Evolutionary conservation across 345 rosid genomes (phyloP).

Genomic region (Bruguiera parviflora): DNA sequence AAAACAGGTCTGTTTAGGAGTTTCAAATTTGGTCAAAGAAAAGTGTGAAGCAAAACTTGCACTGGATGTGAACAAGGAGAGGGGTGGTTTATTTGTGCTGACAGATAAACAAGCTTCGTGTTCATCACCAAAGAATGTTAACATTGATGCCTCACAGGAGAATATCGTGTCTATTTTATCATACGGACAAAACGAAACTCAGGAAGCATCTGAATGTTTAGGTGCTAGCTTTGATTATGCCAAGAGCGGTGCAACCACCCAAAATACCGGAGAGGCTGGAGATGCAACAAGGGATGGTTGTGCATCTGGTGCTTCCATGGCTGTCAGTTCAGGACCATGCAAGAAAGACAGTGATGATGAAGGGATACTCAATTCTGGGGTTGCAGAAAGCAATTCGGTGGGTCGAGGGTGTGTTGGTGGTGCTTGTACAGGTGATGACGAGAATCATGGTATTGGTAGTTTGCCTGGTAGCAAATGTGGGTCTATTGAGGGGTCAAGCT

Average conservation of each 20-base stretch:
- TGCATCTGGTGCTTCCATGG: slow-evolving; percentile 28
- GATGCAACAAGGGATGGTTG: slow-evolving; percentile 33
- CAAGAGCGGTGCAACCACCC: slow-evolving; percentile 23
- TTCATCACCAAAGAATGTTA: slow-evolving; percentile 11
- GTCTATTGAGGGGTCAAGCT: slow-evolving; percentile 32
- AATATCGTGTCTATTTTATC: slow-evolving; percentile 26
- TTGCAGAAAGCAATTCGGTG: slow-evolving; percentile 19
- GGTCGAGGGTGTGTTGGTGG: slow-evolving; percentile 15
- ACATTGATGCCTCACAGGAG: not conserved
- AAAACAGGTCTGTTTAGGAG: slow-evolving; percentile 43
- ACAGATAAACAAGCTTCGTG: slow-evolving; percentile 23
- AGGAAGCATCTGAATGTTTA: slow-evolving; percentile 25
- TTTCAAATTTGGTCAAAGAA: slow-evolving; percentile 41
- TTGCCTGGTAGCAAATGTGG: slow-evolving; percentile 30
- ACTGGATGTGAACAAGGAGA: slow-evolving; percentile 11
- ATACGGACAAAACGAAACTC: slow-evolving; percentile 22
- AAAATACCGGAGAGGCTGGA: slow-evolving; percentile 23
- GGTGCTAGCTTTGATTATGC: slow-evolving; percentile 10
- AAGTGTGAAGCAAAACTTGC: slow-evolving; percentile 21
- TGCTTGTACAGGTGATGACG: slow-evolving; percentile 20
- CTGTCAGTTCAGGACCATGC: slow-evolving; percentile 24
- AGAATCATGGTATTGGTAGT: slow-evolving; percentile 32
- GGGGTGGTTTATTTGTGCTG: slow-evolving; percentile 5
- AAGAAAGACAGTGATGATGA: slow-evolving; percentile 30
- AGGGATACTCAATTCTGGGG: slow-evolving; percentile 16